phyloP scores from a whole-genome alignment of 495 filamentous ascomycete genomes.

The Ramalina peruviana region DNA sequence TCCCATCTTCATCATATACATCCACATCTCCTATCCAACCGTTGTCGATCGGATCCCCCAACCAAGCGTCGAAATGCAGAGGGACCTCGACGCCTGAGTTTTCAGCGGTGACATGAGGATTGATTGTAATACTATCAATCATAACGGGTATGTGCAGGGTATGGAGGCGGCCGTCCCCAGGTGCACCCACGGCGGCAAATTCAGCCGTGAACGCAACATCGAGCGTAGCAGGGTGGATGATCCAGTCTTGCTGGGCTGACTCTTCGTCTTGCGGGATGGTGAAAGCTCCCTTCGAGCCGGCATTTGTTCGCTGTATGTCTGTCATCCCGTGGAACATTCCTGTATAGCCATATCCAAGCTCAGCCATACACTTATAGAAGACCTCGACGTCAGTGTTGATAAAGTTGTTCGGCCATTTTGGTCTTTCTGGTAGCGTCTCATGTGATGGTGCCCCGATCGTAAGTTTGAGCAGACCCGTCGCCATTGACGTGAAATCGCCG shows the following conservation, averaged over 20 bases:
- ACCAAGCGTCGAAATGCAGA: not conserved
- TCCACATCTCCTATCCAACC: slow-evolving; percentile 18
- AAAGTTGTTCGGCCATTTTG: slow-evolving; percentile 15
- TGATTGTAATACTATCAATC: slow-evolving; percentile 18
- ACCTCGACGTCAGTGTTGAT: slow-evolving; percentile 19
- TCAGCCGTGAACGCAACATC: slow-evolving; percentile 30
- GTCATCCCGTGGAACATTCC: slow-evolving; percentile 28
- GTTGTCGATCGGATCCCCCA: not conserved
- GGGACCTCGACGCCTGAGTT: not conserved
- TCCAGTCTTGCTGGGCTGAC: not conserved
- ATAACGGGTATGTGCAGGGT: slow-evolving; percentile 19
- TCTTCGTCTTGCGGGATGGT: not conserved
- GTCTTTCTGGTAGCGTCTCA: slow-evolving; percentile 3
- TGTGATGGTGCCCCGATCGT: not conserved
- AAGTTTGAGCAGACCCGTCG: too few relatives aligned
- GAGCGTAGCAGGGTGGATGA: slow-evolving; percentile 22
- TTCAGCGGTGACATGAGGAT: slow-evolving; percentile 5
- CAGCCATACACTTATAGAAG: slow-evolving; percentile 33
- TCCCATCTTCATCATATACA: slow-evolving; percentile 5
- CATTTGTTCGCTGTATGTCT: slow-evolving; percentile 9
- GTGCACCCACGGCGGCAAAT: slow-evolving; percentile 26
- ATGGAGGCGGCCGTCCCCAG: slow-evolving; percentile 20
- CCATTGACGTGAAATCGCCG: too few relatives aligned
- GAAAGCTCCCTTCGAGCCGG: not conserved
- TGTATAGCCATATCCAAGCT: slow-evolving; percentile 27